A percentile compares a stretch with the other conserved stretches of the same genome.
These are phyloP conservation scores for Talaromyces nanjingensis DNA, from an alignment of 495 filamentous ascomycete species.

Conservation along the genomic window DNA sequence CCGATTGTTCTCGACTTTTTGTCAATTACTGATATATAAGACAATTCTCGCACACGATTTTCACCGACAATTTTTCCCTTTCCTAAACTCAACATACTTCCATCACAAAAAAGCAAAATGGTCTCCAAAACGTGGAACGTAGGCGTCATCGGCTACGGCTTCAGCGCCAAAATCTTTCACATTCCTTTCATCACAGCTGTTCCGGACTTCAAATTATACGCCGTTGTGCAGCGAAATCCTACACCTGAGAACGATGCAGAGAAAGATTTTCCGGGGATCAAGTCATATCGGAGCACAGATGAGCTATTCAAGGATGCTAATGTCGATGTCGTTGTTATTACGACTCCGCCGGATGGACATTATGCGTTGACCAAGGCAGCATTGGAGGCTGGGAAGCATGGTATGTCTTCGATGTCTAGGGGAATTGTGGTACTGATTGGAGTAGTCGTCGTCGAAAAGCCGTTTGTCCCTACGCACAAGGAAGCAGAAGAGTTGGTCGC, in stretches of 20 bases:
- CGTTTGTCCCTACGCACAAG: conserved; percentile 65
- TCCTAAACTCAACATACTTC: not conserved
- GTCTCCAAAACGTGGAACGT: conserved; percentile 47
- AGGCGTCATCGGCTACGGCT: conserved; percentile 59
- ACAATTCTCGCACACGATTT: not conserved
- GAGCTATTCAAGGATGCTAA: conserved; percentile 58
- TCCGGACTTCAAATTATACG: conserved; percentile 60
- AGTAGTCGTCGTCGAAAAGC: conserved; percentile 76
- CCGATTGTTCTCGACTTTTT: not conserved
- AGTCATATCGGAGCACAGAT: conserved; percentile 54
- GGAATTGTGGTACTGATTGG: not conserved
- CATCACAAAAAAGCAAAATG: conserved; percentile 20
- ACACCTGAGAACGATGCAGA: conserved; percentile 55
- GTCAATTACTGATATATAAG: conserved; percentile 1
- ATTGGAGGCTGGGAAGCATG: conserved; percentile 70
- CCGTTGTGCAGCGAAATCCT: conserved; percentile 73
- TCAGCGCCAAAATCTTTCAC: conserved; percentile 86
- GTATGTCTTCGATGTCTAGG: conserved; percentile 14
- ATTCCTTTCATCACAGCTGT: conserved; percentile 73
- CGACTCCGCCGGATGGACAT: conserved; percentile 71
- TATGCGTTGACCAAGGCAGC: conserved; percentile 57
- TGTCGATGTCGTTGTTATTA: conserved; percentile 68
- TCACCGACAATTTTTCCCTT: not conserved
- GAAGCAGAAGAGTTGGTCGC: conserved; percentile 66
- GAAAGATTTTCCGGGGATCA: conserved; percentile 60